Conservation (phyloP, 1,284 basidiomycete species). For the Cryptococcus depauperatus region DNA sequence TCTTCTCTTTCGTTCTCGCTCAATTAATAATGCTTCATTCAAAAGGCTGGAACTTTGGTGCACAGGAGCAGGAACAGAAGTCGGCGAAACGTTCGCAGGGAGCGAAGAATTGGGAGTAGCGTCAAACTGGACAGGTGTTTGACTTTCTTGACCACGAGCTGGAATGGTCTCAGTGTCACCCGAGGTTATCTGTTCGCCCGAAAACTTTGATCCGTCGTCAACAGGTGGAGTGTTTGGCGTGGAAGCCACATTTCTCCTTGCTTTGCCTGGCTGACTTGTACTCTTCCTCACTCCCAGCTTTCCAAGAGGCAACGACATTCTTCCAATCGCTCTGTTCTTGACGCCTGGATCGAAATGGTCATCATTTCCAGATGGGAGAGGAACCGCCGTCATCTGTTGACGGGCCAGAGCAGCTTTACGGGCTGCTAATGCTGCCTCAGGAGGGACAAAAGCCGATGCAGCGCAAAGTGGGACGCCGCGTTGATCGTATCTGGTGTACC, state of each 20-base stretch:
- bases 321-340: conserved; percentile 9
- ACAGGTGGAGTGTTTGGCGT: too few relatives aligned
- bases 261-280: too few relatives aligned
- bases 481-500: conserved; percentile 22
- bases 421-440: conserved; percentile 28
- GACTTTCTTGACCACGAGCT: not conserved
- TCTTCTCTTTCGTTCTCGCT: conserved; percentile 16
- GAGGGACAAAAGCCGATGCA: conserved; percentile 29
- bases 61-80: conserved; percentile 6
- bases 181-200: not conserved
- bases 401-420: conserved; percentile 28
- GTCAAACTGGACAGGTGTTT: conserved; percentile 10
- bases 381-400: conserved; percentile 18
- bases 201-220: not conserved
- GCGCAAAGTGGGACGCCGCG: conserved; percentile 20
- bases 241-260: too few relatives aligned
- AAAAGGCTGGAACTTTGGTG: conserved; percentile 9
- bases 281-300: conserved; percentile 6
- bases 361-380: conserved; percentile 18
- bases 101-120: conserved; percentile 19
- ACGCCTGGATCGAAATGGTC: conserved; percentile 15
- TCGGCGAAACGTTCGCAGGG: not conserved
- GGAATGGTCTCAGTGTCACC: not conserved
- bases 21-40: conserved; percentile 23
- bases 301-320: not conserved